Evolutionary conservation across 495 filamentous ascomycete species (phyloP).

Genomic region (Lophiotrema nucula): DNA sequence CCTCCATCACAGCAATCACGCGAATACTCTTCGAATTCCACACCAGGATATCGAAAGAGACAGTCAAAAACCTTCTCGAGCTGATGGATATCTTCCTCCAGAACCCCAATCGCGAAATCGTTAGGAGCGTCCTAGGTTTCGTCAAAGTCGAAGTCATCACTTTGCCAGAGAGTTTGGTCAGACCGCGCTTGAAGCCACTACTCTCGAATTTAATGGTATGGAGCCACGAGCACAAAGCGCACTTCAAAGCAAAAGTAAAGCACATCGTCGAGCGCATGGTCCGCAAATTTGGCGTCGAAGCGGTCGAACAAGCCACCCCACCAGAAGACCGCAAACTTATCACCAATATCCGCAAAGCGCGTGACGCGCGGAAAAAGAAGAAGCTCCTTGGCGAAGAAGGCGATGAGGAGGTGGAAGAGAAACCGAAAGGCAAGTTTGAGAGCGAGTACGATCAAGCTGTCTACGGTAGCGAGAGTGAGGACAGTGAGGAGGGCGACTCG

Average conservation of each 20-base stretch:
- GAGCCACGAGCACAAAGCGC: constrained; percentile 96
- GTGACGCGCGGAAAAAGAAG: constrained; percentile 81
- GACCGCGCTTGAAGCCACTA: constrained; percentile 67
- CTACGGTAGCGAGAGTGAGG: constrained; percentile 69
- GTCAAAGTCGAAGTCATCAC: constrained; percentile 92
- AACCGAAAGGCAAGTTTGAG: constrained; percentile 63
- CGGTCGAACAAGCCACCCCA: constrained; percentile 71
- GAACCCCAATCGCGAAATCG: constrained; percentile 92
- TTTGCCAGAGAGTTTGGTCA: constrained; percentile 71
- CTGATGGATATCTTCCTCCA: constrained; percentile 94
- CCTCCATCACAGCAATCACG: constrained; percentile 87
- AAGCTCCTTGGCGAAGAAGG: constrained; percentile 54
- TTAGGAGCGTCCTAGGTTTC: constrained; percentile 87
- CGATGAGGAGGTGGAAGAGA: constrained; percentile 20
- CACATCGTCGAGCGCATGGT: constrained; percentile 93
- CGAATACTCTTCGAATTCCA: constrained; percentile 89
- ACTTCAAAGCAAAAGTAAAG: constrained; percentile 94
- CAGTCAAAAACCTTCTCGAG: constrained; percentile 74
- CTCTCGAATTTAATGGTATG: constrained; percentile 90
- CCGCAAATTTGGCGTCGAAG: constrained; percentile 78
- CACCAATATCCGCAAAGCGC: constrained; percentile 87
- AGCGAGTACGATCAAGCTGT: constrained; percentile 94
- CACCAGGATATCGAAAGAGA: constrained; percentile 53
- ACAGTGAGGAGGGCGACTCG: constrained; percentile 58
- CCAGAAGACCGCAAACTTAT: constrained; percentile 87